Percentiles rank a stretch among this genome's conserved stretches.
Conservation (phyloP, 352 stramenopile species). For the Phytophthora sansomeana region DNA sequence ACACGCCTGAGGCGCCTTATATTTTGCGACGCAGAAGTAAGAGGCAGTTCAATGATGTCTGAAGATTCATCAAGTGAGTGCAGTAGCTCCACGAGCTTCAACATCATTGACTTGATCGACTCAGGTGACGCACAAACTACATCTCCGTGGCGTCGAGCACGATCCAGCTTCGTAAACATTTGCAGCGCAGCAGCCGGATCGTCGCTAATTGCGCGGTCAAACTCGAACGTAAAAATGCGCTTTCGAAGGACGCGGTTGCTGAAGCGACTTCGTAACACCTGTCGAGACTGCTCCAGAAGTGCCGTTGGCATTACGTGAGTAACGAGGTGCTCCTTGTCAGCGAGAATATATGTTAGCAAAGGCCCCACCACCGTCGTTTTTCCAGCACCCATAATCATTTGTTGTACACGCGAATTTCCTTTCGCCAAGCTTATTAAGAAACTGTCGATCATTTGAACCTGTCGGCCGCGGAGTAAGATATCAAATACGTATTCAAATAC, state of each 20-base stretch:
- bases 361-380: slow-evolving; percentile 99
- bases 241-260: slow-evolving; percentile 96
- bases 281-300: slow-evolving; percentile 98
- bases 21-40: slow-evolving; percentile 74
- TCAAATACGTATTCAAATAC: slow-evolving; percentile 99
- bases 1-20: slow-evolving; percentile 70
- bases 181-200: slow-evolving; percentile 65
- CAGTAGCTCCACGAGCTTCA: slow-evolving; percentile 97
- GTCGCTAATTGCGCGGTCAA: slow-evolving; percentile 95
- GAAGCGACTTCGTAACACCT: slow-evolving; percentile 98
- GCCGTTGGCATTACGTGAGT: slow-evolving; percentile 99
- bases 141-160: slow-evolving; percentile 90
- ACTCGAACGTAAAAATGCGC: slow-evolving; percentile 99
- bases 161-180: slow-evolving; percentile 89
- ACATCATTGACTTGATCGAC: slow-evolving; percentile 99
- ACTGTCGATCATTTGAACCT: slow-evolving; percentile 99
- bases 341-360: slow-evolving; percentile 97
- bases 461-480: slow-evolving; percentile 96
- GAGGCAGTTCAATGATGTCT: slow-evolving; percentile 69
- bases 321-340: slow-evolving; percentile 95
- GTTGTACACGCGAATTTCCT: slow-evolving; percentile 87
- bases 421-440: slow-evolving; percentile 92
- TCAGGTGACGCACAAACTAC: slow-evolving; percentile 99
- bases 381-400: slow-evolving; percentile 99
- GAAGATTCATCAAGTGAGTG: slow-evolving; percentile 90